phyloP scores from a whole-genome alignment of 139 green algal genomes.

The Micromonas commoda region DNA sequence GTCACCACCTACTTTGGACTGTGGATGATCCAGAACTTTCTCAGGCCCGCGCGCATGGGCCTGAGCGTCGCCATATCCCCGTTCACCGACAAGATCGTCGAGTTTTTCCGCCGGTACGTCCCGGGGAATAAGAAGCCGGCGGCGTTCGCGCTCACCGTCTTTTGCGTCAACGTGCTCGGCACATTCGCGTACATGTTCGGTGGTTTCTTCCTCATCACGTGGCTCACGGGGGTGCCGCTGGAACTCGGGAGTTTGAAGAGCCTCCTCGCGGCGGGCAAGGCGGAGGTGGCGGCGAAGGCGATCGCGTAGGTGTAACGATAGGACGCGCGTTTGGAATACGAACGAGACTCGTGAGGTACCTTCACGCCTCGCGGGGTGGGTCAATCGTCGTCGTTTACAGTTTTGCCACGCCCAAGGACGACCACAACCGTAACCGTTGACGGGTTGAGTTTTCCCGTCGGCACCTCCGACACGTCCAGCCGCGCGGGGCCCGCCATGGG shows the following conservation, averaged over 20 bases:
- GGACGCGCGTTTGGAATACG: no score
- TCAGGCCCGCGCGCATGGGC: conserved; percentile 51
- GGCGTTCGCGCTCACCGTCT: conserved; percentile 35
- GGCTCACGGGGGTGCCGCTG: conserved; percentile 14
- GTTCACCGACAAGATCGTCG: conserved; percentile 50
- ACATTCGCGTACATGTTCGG: conserved; percentile 31
- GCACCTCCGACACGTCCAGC: no score
- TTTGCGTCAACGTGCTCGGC: conserved; percentile 28
- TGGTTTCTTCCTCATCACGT: conserved; percentile 9
- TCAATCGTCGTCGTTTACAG: no score
- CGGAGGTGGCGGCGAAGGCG: no score
- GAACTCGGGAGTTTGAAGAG: neutral
- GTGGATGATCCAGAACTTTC: conserved; percentile 46
- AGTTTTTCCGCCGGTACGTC: conserved; percentile 25
- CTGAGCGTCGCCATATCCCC: conserved; percentile 50
- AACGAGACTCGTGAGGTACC: no score
- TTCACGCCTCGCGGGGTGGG: no score
- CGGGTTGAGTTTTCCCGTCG: no score
- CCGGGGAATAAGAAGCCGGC: conserved; percentile 33
- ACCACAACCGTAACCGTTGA: no score
- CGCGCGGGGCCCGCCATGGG: no score
- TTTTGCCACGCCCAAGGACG: no score
- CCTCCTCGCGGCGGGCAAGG: neutral
- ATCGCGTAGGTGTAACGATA: no score
- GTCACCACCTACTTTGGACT: conserved; percentile 49